Evolutionary conservation across 768 basidiomycete genomes (phyloP), one percentile per base, ranked within the genome.

Genomic region (Aureoboletus auriporus): DNA sequence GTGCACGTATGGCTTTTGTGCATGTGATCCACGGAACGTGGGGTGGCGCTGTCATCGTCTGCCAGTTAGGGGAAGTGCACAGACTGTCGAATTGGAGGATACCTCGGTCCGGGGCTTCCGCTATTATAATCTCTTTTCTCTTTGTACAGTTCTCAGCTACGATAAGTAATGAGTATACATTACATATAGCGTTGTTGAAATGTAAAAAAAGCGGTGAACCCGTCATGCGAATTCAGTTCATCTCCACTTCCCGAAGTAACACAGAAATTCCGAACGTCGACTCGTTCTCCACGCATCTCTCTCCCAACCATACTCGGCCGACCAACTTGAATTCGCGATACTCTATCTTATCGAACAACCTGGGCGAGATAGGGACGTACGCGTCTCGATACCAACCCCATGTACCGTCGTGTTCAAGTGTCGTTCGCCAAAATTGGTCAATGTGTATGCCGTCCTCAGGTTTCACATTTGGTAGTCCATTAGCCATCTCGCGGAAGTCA

Each of bases 311-410:
- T 8, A 75, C 63, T n/a, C 57, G 57, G 12, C 70, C 68, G 4
- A 61, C 56, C 16, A 79, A 47, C 31, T 58, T 59, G 55, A 80
- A 79, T 38, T 63, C 57, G 14, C 74, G 64, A 39, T 74, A 74
- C 51, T 78, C 78, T 44, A 66, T 64, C 62, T 72, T 74, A 23
- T 66, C 61, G 50, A 80, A 79, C 20, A 80, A 50, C n/a, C 60
- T 51, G 7, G 73, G 66, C 7, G 78, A 76, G 27, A 80, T 62
- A 0, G 79, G 79, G 8, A 78, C 65, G 67, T 71, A 76, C 51
- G 73, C 68, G 37, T 69, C 65, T 52, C 71, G 57, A 29, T 51
- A 58, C 69, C 68, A 71, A 31, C 64, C 68, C 45, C 58, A 62
- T 9, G 46, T 50, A 20, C 61, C 56, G 14, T 64, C 55, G 7